Evolutionary conservation across 345 rosid genomes (phyloP).

Genomic region (Ricinus communis): DNA sequence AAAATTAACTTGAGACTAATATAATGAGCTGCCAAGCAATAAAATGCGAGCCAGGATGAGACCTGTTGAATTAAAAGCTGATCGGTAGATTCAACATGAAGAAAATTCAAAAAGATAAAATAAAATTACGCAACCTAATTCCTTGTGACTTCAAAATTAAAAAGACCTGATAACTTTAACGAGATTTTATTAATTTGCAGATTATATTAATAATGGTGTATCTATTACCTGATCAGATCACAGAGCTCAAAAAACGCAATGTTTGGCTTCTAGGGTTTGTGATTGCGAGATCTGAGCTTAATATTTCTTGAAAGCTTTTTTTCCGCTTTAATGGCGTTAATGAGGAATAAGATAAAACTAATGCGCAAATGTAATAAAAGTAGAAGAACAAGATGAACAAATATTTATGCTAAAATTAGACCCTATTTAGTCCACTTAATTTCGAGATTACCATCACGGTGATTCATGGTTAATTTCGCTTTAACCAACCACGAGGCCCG

Average conservation of each 20-base stretch:
- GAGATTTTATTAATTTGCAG: too few species aligned
- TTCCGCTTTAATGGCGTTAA: conserved; percentile 16
- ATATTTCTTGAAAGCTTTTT: background rate
- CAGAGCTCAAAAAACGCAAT: conserved; percentile 1
- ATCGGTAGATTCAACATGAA: too few species aligned
- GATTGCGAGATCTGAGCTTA: conserved; percentile 30
- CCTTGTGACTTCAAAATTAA: background rate
- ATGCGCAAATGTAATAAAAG: background rate
- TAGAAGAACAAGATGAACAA: background rate
- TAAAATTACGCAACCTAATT: background rate
- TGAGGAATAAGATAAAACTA: background rate
- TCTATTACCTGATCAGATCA: conserved; percentile 35
- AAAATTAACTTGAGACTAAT: background rate
- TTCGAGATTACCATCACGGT: conserved; percentile 2
- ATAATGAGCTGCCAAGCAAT: conserved; percentile 9
- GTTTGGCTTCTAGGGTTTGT: conserved; percentile 13
- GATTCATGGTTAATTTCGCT: background rate
- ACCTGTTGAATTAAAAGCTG: background rate
- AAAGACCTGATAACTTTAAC: too few species aligned
- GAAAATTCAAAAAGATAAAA: too few species aligned
- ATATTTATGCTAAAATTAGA: background rate
- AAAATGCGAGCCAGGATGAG: background rate
- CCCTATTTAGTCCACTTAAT: conserved; percentile 3
- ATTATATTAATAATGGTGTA: too few species aligned
- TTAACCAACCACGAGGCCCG: too few species aligned